Evolutionary conservation across 306 rosid species (phyloP).

Genomic region (Fragaria iinumae): DNA sequence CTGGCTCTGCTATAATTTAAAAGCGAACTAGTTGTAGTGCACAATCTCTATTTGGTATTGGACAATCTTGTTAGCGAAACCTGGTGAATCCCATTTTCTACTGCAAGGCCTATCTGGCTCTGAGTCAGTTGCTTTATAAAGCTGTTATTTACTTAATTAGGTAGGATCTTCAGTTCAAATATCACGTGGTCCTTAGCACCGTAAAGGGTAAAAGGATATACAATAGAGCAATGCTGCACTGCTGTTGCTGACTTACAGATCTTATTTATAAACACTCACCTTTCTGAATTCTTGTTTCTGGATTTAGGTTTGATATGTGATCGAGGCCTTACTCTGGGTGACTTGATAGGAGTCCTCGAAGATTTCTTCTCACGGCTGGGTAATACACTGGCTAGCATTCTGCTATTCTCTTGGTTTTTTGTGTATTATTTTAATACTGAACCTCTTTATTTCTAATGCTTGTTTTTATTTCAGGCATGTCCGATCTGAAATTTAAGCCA

Average conservation of each 20-base stretch:
- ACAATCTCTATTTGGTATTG: background rate
- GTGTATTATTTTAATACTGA: background rate
- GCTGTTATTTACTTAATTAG: background rate
- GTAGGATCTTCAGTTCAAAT: background rate
- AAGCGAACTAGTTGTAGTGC: background rate
- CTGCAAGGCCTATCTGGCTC: background rate
- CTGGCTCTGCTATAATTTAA: background rate
- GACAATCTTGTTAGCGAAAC: background rate
- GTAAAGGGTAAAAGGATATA: background rate
- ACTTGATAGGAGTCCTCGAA: constrained; percentile 79
- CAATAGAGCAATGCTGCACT: background rate
- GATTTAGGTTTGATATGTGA: constrained; percentile 83
- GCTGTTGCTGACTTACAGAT: background rate
- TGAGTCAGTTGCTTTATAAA: background rate
- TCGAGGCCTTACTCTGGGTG: constrained; percentile 79
- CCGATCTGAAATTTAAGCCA: constrained; percentile 81
- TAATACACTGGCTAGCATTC: constrained; percentile 27
- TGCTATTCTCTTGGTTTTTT: constrained; percentile 4
- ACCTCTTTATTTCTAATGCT: background rate
- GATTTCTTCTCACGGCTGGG: constrained; percentile 91
- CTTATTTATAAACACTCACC: background rate
- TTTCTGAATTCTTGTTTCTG: constrained; percentile 19
- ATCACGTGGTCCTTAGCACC: background rate
- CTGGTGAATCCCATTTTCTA: background rate
- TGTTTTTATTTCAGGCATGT: constrained; percentile 60